Conservation (phyloP, 2,329 filamentous ascomycete genomes). For the Phialophora chinensis region DNA sequence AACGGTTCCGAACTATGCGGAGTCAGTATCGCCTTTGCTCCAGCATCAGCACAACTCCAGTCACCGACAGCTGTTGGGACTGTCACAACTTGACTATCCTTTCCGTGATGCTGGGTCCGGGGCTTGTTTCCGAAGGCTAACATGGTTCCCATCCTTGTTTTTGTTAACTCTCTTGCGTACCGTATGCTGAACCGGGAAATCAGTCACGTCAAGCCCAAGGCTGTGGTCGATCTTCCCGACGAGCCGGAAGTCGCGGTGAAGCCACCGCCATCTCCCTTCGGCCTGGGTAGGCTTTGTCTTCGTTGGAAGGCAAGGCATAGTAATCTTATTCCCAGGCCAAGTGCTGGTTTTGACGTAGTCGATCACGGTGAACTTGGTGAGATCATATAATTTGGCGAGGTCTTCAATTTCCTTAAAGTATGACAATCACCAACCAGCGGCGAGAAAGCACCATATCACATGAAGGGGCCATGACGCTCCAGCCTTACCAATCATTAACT, state of each 20-base stretch:
- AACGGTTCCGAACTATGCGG: not conserved
- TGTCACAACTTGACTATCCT: not conserved
- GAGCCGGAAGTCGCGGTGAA: slow-evolving; percentile 31
- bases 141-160: not conserved
- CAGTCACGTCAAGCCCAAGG: slow-evolving; percentile 7
- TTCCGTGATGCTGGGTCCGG: not conserved
- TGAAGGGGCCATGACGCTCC: slow-evolving; percentile 33
- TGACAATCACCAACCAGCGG: slow-evolving; percentile 33
- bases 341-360: slow-evolving; percentile 4
- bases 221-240: slow-evolving; percentile 8
- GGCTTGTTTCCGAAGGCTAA: not conserved
- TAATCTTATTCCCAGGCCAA: slow-evolving; percentile 6
- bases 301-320: not conserved
- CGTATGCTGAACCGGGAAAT: slow-evolving; percentile 10
- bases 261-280: slow-evolving; percentile 24
- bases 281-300: not conserved
- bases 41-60: not conserved
- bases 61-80: not conserved
- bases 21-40: not conserved
- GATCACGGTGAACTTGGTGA: not conserved
- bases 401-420: slow-evolving; percentile 31
- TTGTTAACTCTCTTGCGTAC: not conserved
- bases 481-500: slow-evolving; percentile 22
- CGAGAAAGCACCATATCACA: slow-evolving; percentile 29
- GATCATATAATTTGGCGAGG: not conserved